Conservation (phyloP, 2,329 filamentous ascomycete genomes). For the Sarocladiaceae sp. region DNA sequence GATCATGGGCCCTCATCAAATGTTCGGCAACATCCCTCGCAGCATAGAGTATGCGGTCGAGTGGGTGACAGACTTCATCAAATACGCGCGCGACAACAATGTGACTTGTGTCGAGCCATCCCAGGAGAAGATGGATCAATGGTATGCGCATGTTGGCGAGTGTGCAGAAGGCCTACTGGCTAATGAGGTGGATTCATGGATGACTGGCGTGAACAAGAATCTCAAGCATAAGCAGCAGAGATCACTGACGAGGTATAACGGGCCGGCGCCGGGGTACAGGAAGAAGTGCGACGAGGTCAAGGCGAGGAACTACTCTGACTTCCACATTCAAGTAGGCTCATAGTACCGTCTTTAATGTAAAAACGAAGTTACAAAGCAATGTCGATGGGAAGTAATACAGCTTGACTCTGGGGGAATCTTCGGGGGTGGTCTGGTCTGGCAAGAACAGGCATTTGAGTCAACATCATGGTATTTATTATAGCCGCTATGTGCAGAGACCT, state of each 20-base stretch:
- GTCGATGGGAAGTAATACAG: background rate
- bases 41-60: conserved; percentile 36
- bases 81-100: conserved; percentile 23
- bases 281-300: conserved; percentile 28
- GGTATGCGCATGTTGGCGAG: conserved; percentile 42
- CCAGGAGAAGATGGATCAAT: conserved; percentile 28
- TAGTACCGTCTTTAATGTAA: no score
- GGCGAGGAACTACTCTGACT: conserved; percentile 11
- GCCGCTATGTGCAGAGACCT: background rate
- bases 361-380: no score
- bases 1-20: conserved; percentile 36
- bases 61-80: conserved; percentile 29
- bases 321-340: no score
- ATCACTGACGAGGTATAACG: conserved; percentile 39
- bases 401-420: background rate
- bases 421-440: no score
- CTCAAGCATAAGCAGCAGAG: conserved; percentile 37
- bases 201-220: conserved; percentile 50
- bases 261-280: conserved; percentile 36
- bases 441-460: no score
- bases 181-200: conserved; percentile 37
- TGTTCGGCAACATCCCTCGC: conserved; percentile 35
- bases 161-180: conserved; percentile 36
- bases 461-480: background rate
- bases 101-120: conserved; percentile 33